Base-by-base conservation (phyloP, 129 eudicot species). In the Apium graveolens region DNA sequence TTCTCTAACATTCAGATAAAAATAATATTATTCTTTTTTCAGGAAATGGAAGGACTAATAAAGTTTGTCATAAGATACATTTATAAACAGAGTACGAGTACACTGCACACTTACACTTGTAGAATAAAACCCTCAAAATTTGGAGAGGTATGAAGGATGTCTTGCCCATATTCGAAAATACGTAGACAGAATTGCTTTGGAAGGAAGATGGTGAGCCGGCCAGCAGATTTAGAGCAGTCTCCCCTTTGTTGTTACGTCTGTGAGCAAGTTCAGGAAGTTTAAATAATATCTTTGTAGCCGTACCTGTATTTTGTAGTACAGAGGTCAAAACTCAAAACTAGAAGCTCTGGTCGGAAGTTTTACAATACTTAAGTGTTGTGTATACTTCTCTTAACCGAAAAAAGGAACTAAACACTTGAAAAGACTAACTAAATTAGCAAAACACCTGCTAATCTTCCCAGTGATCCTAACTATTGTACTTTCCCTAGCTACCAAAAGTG, bases 111-210 rank as follows among this genome's bases (percentile, higher is more conserved):
- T 66, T 66, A 66, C 72, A 66, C 39, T 66, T 66, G 72, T 66
- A 31, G 39, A 66, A 32, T 66, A 66, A 31, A 66, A 66, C 72
- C 24, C 72, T 70, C 12, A 70, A 20, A 70, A 37, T 16, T 3
- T 70, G 44, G 74, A 70, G 44, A 70, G 74, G 74, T 35, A 70
- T 6, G 7, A 70, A 70, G 16, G 74, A 35, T 37, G 74, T 70
- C 74, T 70, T 70, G 45, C 74, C 74, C 44, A 70, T 32, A 35
- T 70, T 70, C 5, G 74, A 35, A 70, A 70, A 70, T 18, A 18
- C 13, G 37, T 70, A 70, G 26, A 35, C 27, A 34, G 42, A 70
- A 1, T 35, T 35, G 74, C 74, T 70, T 70, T 3, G 11, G 2
- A 70, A 70, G 43, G 74, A 35, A 70, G 42, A 70, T 70, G 44